These are phyloP conservation scores for Wallemia mellicola DNA, from an alignment of 1,284 basidiomycete species.

Conservation along the genomic window DNA sequence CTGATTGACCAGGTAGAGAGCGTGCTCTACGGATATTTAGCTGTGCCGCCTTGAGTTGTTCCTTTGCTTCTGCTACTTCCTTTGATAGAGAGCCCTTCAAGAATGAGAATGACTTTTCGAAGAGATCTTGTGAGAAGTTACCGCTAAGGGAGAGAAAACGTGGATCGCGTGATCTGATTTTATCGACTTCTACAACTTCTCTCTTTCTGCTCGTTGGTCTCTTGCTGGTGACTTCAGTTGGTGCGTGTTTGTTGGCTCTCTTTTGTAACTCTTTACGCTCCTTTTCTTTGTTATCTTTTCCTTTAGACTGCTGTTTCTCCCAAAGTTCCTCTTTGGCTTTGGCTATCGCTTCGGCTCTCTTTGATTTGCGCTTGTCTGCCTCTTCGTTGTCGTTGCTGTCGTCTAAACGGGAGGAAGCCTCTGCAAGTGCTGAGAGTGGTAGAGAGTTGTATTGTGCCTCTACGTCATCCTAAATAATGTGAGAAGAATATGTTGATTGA, in stretches of 20 bases:
- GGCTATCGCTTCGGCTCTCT: slow-evolving; percentile 3
- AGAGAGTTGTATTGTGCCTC: neutral
- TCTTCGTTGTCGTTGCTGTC: neutral
- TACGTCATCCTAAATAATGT: neutral
- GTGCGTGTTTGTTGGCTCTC: slow-evolving; percentile 67
- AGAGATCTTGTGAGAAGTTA: slow-evolving; percentile 34
- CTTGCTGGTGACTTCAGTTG: slow-evolving; percentile 56
- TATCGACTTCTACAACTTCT: slow-evolving; percentile 38
- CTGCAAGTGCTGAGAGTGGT: neutral
- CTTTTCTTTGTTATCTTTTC: slow-evolving; percentile 11
- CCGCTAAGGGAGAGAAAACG: slow-evolving; percentile 53
- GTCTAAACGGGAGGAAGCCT: neutral
- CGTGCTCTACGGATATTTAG: slow-evolving; percentile 30
- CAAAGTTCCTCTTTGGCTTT: slow-evolving; percentile 4
- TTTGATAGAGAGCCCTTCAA: slow-evolving; percentile 23
- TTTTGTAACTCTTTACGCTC: slow-evolving; percentile 24
- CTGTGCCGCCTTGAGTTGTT: slow-evolving; percentile 25
- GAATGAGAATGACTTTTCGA: slow-evolving; percentile 39
- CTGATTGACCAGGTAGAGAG: slow-evolving; percentile 31
- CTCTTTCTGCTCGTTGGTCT: slow-evolving; percentile 49
- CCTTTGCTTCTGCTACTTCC: slow-evolving; percentile 29
- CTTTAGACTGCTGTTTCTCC: slow-evolving; percentile 6
- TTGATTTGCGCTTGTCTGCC: neutral
- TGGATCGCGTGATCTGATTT: slow-evolving; percentile 46
- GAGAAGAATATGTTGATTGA: neutral